Conservation (phyloP, 306 rosid species). For the Lathyrus tuberosus region DNA sequence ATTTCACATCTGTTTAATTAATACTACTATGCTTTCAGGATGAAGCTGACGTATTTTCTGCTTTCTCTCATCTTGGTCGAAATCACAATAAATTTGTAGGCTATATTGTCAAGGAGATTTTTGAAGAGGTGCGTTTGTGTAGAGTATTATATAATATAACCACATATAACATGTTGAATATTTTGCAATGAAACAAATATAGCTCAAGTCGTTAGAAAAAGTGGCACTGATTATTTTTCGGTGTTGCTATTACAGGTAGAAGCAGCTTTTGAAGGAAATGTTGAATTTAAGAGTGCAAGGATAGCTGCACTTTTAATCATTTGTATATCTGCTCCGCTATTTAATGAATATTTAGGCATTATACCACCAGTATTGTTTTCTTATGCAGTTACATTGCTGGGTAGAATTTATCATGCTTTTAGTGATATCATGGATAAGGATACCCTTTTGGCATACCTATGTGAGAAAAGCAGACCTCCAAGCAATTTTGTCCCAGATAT, state of each 20-base stretch:
- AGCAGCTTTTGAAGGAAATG: constrained; percentile 60
- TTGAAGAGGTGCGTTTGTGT: constrained; percentile 60
- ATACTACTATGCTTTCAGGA: constrained; percentile 57
- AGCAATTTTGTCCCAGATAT: constrained; percentile 41
- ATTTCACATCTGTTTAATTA: constrained; percentile 25
- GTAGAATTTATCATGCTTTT: constrained; percentile 73
- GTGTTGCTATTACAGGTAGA: constrained; percentile 58
- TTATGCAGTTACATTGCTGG: constrained; percentile 72
- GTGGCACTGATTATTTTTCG: constrained; percentile 30
- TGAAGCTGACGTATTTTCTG: constrained; percentile 73
- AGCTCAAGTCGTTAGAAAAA: neutral
- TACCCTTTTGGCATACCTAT: constrained; percentile 61
- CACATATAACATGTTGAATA: constrained; percentile 6
- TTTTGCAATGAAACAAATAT: constrained; percentile 32
- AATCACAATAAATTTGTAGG: constrained; percentile 69
- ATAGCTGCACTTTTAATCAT: constrained; percentile 67
- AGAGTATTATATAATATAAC: constrained; percentile 34
- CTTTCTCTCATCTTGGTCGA: constrained; percentile 69
- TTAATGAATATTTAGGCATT: constrained; percentile 42
- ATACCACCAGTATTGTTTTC: constrained; percentile 72
- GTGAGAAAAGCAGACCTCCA: constrained; percentile 60
- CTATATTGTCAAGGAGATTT: constrained; percentile 49
- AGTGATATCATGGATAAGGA: constrained; percentile 69
- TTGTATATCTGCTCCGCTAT: constrained; percentile 69
- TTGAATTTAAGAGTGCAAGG: constrained; percentile 59